These are phyloP conservation scores for Domatiomyces globalis DNA, from an alignment of 2,329 filamentous ascomycete species.

Conservation along the genomic window DNA sequence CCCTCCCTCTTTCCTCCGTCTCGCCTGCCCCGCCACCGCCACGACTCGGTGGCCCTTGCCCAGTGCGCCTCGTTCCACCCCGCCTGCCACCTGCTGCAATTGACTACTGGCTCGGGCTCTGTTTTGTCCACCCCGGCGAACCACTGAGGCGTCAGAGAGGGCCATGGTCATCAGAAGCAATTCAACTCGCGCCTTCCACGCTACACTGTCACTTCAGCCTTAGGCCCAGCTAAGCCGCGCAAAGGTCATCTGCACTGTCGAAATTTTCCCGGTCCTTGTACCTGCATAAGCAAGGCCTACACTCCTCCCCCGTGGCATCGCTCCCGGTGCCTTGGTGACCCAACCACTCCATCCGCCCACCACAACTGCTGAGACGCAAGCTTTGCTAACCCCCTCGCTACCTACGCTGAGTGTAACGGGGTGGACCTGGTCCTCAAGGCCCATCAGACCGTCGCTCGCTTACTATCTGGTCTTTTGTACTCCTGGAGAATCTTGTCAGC, in stretches of 20 bases:
- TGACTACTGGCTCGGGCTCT: neutral
- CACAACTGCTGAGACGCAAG: neutral
- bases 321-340: neutral
- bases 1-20: neutral
- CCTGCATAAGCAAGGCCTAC: constrained; percentile 8
- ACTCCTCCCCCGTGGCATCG: neutral
- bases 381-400: too few relatives aligned
- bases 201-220: constrained; percentile 1
- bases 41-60: neutral
- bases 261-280: constrained; percentile 8
- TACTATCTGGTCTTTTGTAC: too few relatives aligned
- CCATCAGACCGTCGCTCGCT: too few relatives aligned
- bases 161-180: constrained; percentile 15
- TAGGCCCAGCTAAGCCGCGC: neutral
- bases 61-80: neutral
- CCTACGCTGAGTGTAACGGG: too few relatives aligned
- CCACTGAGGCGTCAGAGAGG: neutral
- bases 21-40: neutral
- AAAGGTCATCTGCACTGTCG: constrained; percentile 12
- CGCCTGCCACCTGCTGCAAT: neutral
- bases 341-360: neutral
- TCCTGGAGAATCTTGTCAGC: too few relatives aligned
- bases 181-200: constrained; percentile 4
- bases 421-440: too few relatives aligned
- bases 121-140: neutral